phyloP scores from a whole-genome alignment of 768 basidiomycete genomes.

The Mycena chlorophos region DNA sequence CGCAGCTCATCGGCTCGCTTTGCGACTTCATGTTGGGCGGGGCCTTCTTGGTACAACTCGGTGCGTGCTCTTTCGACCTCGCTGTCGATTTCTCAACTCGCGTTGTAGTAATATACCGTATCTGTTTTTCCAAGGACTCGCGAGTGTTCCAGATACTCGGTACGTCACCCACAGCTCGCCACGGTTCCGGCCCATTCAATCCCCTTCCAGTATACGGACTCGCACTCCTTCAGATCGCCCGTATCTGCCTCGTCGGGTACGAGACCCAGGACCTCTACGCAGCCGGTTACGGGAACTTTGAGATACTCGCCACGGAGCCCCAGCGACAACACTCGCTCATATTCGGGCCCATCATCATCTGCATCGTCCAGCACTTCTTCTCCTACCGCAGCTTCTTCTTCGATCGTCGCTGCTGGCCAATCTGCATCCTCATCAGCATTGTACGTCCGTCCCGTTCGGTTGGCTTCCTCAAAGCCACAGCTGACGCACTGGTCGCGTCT shows the following conservation, averaged over 20 bases:
- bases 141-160: background rate
- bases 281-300: background rate
- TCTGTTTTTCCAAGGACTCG: background rate
- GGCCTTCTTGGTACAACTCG: background rate
- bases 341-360: background rate
- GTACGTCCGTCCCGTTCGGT: background rate
- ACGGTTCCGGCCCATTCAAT: background rate
- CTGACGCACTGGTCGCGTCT: background rate
- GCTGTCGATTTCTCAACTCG: background rate
- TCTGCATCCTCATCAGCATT: background rate
- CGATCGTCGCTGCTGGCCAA: background rate
- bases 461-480: background rate
- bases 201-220: background rate
- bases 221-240: background rate
- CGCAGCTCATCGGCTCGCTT: background rate
- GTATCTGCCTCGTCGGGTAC: background rate
- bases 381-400: background rate
- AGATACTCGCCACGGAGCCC: background rate
- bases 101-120: background rate
- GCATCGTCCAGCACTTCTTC: background rate
- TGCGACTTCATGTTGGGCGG: background rate
- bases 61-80: background rate
- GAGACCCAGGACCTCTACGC: background rate
- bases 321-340: background rate
- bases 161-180: background rate